Evolutionary conservation across 164 flowering plant genomes (phyloP).

Genomic region (Aristolochia fimbriata): DNA sequence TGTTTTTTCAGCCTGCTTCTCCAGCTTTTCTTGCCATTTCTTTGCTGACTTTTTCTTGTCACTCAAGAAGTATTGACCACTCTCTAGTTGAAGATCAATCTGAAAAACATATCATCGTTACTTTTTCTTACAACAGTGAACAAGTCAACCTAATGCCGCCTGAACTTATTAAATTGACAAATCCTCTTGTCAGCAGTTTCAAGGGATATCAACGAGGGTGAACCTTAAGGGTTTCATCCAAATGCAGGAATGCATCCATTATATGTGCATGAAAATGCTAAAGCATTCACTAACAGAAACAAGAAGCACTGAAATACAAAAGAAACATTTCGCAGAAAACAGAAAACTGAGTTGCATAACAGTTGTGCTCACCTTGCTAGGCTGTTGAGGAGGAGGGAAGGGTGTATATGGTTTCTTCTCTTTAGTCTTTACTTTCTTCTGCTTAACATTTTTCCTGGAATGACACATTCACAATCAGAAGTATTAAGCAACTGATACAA

Average conservation of each 20-base stretch:
- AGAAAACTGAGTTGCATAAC: background rate
- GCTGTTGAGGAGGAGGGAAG: constrained; percentile 92
- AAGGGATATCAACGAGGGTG: too few relatives aligned
- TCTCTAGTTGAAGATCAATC: constrained; percentile 76
- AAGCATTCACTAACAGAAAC: too few relatives aligned
- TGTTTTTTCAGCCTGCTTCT: constrained; percentile 75
- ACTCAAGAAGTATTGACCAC: constrained; percentile 82
- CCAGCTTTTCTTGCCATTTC: constrained; percentile 83
- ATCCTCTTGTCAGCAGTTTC: too few relatives aligned
- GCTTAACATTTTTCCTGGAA: constrained; percentile 83
- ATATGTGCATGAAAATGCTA: too few relatives aligned
- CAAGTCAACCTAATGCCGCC: background rate
- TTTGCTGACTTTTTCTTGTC: constrained; percentile 60
- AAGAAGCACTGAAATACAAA: too few relatives aligned
- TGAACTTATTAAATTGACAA: background rate
- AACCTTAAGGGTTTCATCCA: too few relatives aligned
- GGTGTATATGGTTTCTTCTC: constrained; percentile 94
- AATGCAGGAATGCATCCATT: too few relatives aligned
- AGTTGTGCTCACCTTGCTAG: constrained; percentile 65
- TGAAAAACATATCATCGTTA: constrained; percentile 12
- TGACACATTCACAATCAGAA: background rate
- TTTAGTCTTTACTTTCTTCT: constrained; percentile 66
- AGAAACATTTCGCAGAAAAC: background rate
- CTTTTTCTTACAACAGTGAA: background rate
- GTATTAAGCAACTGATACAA: background rate